Evolutionary conservation across 169 alveolate species (phyloP).

Genomic region (Cryptosporidium sp.): DNA sequence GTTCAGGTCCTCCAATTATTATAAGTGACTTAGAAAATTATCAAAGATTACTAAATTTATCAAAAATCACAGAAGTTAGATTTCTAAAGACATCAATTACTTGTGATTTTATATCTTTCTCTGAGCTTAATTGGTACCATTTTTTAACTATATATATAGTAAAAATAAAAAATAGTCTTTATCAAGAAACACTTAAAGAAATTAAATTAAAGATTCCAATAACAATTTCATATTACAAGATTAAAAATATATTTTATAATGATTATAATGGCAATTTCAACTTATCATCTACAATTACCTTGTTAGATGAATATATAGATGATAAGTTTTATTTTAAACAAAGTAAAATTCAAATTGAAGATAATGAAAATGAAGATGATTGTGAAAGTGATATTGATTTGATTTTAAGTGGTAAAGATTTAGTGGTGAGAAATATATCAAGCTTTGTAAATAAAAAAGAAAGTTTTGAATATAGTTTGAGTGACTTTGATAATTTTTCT

Average conservation of each 20-base stretch:
- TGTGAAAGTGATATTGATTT: conserved; percentile 36
- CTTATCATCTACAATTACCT: conserved; percentile 51
- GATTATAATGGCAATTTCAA: conserved; percentile 1
- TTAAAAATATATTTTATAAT: background rate
- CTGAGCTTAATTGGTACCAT: conserved; percentile 53
- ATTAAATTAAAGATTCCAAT: conserved; percentile 30
- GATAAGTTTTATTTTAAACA: background rate
- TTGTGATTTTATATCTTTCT: conserved; percentile 58
- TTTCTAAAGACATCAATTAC: conserved; percentile 55
- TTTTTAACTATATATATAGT: conserved; percentile 16
- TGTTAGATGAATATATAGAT: conserved; percentile 48
- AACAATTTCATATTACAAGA: conserved; percentile 8
- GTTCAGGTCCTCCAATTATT: conserved; percentile 57
- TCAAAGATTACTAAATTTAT: conserved; percentile 18
- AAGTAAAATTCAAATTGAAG: background rate
- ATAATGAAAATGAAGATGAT: background rate
- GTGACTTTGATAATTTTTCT: background rate
- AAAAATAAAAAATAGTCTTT: background rate
- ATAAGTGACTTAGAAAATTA: conserved; percentile 13
- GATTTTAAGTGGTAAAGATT: conserved; percentile 2
- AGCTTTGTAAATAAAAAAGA: background rate
- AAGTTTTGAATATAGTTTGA: background rate
- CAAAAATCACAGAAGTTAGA: conserved; percentile 59
- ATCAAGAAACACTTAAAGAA: conserved; percentile 11
- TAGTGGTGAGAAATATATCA: conserved; percentile 1